Conservation (phyloP, 1,139 yeast genomes). For the Suhomyces atakaporum region DNA sequence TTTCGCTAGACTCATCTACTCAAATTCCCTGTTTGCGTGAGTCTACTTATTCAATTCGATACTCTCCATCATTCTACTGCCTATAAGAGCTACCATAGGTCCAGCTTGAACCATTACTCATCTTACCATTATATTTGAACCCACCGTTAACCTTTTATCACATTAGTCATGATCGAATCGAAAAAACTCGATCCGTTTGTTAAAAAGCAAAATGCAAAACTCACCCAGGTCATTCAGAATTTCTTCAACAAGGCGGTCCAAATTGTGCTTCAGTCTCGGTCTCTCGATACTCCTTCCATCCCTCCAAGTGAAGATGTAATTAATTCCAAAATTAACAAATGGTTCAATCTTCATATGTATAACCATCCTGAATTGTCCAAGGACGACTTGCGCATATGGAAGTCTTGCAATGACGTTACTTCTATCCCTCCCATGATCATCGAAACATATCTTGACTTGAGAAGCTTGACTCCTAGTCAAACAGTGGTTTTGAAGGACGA, state of each 20-base stretch:
- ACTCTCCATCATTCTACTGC: too few relatives aligned
- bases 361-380: constrained; percentile 46
- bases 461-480: constrained; percentile 60
- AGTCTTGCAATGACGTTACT: constrained; percentile 38
- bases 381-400: constrained; percentile 68
- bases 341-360: constrained; percentile 68
- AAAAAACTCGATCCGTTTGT: constrained; percentile 17
- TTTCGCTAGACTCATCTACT: too few relatives aligned
- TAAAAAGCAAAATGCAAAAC: constrained; percentile 29
- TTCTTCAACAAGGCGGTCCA: constrained; percentile 75
- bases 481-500: constrained; percentile 62
- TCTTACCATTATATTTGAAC: too few relatives aligned
- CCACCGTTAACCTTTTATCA: too few relatives aligned
- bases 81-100: too few relatives aligned
- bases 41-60: too few relatives aligned
- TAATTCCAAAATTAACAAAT: constrained; percentile 43
- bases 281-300: constrained; percentile 6
- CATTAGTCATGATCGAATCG: constrained; percentile 7
- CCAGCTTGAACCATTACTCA: too few relatives aligned
- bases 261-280: constrained; percentile 38
- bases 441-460: constrained; percentile 78
- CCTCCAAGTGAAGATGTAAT: constrained; percentile 11
- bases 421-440: constrained; percentile 76
- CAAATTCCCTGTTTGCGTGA: too few relatives aligned
- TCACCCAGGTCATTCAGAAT: constrained; percentile 56